Conservation (phyloP, 108 stramenopile genomes). For the Cyclotella kingstonii region DNA sequence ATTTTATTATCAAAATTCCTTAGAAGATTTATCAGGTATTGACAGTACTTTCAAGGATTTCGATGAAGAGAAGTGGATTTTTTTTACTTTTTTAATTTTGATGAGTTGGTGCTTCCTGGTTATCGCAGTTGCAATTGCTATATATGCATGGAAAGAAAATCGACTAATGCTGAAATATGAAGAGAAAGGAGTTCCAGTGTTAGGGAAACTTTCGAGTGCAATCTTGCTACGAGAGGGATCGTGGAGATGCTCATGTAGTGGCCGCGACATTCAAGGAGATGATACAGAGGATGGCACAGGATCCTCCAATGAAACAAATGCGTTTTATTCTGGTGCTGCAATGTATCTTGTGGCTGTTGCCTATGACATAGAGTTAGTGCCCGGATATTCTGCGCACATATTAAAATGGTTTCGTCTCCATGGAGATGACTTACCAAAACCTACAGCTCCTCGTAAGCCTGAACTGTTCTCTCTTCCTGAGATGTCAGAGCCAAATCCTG, state of each 20-base stretch:
- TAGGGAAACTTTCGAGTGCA: neutral
- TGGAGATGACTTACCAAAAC: slow-evolving; percentile 8
- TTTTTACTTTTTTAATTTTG: neutral
- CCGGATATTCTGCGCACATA: neutral
- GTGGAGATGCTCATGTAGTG: neutral
- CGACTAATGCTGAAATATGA: slow-evolving; percentile 1
- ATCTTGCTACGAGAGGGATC: slow-evolving; percentile 5
- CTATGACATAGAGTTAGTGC: neutral
- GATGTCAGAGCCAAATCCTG: slow-evolving; percentile 3
- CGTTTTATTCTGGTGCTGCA: neutral
- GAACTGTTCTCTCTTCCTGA: neutral
- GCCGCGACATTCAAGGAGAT: neutral
- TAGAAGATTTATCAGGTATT: neutral
- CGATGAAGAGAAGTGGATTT: slow-evolving; percentile 10
- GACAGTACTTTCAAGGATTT: neutral
- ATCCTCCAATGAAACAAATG: neutral
- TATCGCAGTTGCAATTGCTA: slow-evolving; percentile 1
- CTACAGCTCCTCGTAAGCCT: neutral
- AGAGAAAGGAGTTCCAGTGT: neutral
- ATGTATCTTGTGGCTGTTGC: slow-evolving; percentile 7
- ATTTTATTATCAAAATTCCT: neutral
- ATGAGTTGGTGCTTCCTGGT: slow-evolving; percentile 11
- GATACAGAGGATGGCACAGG: neutral
- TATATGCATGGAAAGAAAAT: slow-evolving; percentile 4
- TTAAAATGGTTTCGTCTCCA: slow-evolving; percentile 3